phyloP scores from a whole-genome alignment of 768 basidiomycete genomes.

The Coprinopsis cinerea region DNA sequence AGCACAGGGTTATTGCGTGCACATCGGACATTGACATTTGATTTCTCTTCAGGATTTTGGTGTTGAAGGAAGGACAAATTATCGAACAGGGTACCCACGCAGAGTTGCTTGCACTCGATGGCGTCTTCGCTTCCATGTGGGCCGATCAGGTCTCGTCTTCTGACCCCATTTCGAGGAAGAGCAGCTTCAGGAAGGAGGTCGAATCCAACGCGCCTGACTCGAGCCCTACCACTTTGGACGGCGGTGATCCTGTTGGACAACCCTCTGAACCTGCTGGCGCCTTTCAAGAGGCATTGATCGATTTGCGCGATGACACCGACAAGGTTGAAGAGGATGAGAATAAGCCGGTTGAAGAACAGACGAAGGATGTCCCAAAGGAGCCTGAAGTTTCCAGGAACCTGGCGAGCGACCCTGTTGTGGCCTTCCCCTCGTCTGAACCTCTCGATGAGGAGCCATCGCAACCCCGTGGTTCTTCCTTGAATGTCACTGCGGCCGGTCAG shows the following conservation, averaged over 20 bases:
- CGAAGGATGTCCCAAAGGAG: conserved; percentile 3
- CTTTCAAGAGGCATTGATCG: too few relatives aligned
- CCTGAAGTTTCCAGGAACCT: neutral
- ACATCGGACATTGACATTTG: conserved; percentile 8
- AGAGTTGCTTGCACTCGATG: conserved; percentile 66
- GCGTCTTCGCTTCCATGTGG: conserved; percentile 85
- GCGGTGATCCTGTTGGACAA: neutral
- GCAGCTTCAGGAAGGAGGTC: conserved; percentile 32
- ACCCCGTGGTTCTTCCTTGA: conserved; percentile 15
- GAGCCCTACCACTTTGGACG: neutral
- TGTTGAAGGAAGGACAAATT: conserved; percentile 86
- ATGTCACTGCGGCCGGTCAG: neutral
- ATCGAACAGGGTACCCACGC: conserved; percentile 77
- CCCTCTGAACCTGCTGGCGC: too few relatives aligned
- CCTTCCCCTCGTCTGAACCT: conserved; percentile 24
- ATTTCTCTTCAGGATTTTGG: conserved; percentile 59
- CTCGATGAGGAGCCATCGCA: conserved; percentile 23
- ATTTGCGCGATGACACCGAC: neutral
- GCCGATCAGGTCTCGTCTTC: conserved; percentile 70
- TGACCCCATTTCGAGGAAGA: conserved; percentile 37
- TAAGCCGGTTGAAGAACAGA: conserved; percentile 1
- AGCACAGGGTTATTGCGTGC: neutral
- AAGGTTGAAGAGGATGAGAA: conserved; percentile 4
- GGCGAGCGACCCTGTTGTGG: conserved; percentile 12
- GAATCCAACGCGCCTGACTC: neutral